phyloP scores from a whole-genome alignment of 2,329 filamentous ascomycete genomes.

The Keithomyces neogunnii region DNA sequence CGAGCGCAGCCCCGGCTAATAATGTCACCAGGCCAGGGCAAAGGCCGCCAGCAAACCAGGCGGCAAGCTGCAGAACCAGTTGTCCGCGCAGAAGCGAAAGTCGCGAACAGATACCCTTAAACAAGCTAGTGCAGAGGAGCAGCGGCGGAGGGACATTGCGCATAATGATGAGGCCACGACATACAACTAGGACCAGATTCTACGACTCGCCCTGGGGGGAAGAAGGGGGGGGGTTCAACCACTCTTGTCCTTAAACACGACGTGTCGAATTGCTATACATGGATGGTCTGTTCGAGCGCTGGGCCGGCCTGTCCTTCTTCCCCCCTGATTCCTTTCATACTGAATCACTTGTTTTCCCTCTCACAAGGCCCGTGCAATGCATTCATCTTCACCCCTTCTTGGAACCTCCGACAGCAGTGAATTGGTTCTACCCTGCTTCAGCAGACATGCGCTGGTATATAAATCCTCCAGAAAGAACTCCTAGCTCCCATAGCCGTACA shows the following conservation, averaged over 20 bases:
- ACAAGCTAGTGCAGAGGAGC: conserved; percentile 58
- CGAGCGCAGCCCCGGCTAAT: background rate
- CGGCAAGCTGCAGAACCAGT: conserved; percentile 61
- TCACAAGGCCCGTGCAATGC: background rate
- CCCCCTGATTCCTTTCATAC: background rate
- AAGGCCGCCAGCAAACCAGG: conserved; percentile 43
- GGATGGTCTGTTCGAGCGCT: background rate
- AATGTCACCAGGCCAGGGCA: conserved; percentile 51
- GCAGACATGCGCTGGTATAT: background rate
- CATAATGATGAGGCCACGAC: conserved; percentile 32
- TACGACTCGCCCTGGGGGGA: background rate
- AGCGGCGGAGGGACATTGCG: conserved; percentile 60
- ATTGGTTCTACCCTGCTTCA: background rate
- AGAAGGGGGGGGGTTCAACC: background rate
- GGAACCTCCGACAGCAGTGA: background rate
- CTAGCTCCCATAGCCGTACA: background rate
- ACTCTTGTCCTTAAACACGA: no score
- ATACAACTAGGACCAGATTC: conserved; percentile 19
- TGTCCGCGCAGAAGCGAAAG: conserved; percentile 69
- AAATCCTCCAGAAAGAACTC: background rate
- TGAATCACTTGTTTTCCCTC: no score
- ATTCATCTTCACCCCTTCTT: background rate
- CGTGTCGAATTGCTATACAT: background rate
- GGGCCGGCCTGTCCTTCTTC: background rate
- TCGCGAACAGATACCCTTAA: conserved; percentile 60